Evolutionary conservation across 140 eudicot genomes (phyloP).

Genomic region (Bidens hawaiensis): DNA sequence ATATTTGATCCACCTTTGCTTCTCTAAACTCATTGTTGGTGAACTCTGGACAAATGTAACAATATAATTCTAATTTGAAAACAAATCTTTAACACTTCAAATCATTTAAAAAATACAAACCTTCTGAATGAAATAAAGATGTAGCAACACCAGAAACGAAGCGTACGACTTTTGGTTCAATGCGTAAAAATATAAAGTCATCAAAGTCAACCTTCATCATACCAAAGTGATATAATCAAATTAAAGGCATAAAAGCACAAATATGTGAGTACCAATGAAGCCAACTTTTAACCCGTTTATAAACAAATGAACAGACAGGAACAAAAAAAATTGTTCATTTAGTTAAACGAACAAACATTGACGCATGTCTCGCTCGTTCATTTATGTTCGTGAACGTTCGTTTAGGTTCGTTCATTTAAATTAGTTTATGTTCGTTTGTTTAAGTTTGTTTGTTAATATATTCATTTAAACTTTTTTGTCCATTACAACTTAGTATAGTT

Average conservation of each 20-base stretch:
- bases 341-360: too few relatives aligned
- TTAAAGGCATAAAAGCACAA: not conserved
- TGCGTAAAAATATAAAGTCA: constrained; percentile 82
- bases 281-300: not conserved
- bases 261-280: not conserved
- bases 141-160: constrained; percentile 94
- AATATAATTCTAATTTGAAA: not conserved
- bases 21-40: constrained; percentile 50
- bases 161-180: constrained; percentile 69
- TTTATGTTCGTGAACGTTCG: too few relatives aligned
- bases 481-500: too few relatives aligned
- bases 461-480: too few relatives aligned
- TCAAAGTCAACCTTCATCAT: constrained; percentile 85
- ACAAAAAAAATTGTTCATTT: too few relatives aligned
- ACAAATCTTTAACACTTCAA: not conserved
- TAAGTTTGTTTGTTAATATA: too few relatives aligned
- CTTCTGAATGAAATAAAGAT: constrained; percentile 85
- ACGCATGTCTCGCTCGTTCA: too few relatives aligned
- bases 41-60: constrained; percentile 44
- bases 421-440: too few relatives aligned
- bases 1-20: constrained; percentile 83
- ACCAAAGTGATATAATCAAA: not conserved
- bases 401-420: too few relatives aligned
- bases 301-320: too few relatives aligned
- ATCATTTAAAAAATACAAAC: constrained; percentile 25